Conservation (phyloP, 1,139 yeast species). For the Pichia sp. region DNA sequence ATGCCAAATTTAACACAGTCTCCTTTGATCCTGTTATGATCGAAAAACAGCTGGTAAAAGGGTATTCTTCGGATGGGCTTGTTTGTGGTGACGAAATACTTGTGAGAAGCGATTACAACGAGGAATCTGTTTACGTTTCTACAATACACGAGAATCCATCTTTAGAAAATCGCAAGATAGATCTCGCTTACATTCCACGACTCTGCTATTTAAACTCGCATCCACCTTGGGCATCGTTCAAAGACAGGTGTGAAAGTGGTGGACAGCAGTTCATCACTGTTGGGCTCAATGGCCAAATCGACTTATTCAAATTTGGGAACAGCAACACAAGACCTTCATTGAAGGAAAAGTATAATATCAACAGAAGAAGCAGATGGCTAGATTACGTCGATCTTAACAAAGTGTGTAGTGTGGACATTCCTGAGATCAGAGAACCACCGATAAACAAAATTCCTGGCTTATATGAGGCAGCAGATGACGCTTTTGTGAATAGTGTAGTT, state of each 20-base stretch:
- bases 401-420: too few relatives aligned
- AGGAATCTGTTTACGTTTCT: neutral
- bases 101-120: constrained; percentile 1
- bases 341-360: neutral
- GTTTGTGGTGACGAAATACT: neutral
- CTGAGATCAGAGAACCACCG: too few relatives aligned
- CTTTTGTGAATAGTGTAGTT: neutral
- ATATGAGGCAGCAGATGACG: neutral
- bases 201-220: constrained; percentile 34
- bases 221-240: constrained; percentile 36
- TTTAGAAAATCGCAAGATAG: neutral
- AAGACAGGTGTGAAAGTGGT: neutral
- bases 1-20: neutral
- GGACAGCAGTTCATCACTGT: constrained; percentile 34
- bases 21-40: neutral
- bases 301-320: constrained; percentile 25
- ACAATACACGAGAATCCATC: neutral
- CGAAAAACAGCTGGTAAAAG: neutral
- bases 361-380: neutral
- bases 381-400: too few relatives aligned
- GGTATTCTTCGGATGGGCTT: constrained; percentile 6
- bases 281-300: constrained; percentile 51
- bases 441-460: too few relatives aligned
- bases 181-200: constrained; percentile 41
- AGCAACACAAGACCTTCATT: neutral